Evolutionary conservation across 352 stramenopile genomes (phyloP), one percentile per base, ranked within the genome.

Genomic region (Phytopythium mirpurense): DNA sequence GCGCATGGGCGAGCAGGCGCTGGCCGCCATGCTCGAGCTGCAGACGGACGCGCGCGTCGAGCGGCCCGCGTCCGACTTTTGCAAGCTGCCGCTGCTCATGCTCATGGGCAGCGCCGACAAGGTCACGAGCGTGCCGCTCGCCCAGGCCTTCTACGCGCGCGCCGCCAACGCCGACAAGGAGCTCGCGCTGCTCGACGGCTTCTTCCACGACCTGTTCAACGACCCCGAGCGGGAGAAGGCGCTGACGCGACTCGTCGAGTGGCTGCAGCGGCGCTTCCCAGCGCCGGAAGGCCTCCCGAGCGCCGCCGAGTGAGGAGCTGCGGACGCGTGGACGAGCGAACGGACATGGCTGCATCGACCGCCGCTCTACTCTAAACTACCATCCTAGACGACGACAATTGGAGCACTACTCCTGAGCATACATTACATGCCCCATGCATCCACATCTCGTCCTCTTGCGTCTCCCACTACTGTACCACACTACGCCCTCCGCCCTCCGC

Each of bases 141-240:
- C 74, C 3, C 31, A 70, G 27, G 48, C 65, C 32, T 90, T 90
- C 40, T 70, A 74, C 47, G 52, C 46, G 7, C 65, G 71, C 15
- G 35, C 76, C 23, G 63, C 60, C 0, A 78, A 49, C 44, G 54
- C 32, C 4, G 76, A 88, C 70, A 90, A 90, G 59, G 61, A 74
- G 40, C 67, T 88, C 46, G 74, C 72, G 56, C 24, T 81, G 15
- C 77, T 90, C 31, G 60, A 71, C 3, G 78, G 67, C 1, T 51
- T 72, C 14, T 88, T 67, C 50, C 78, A 90, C 26, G 67, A 67
- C 29, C 57, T 88, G 5, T 86, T 77, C 54, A 71, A 88, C 36
- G 80, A 90, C 51, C 70, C 70, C 2, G 74, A 88, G 47, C 70
- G 72, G 16, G 68, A 85, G 15, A 47, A 65, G 2, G 77, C 86